A percentile compares a stretch with the other conserved stretches of the same genome.
phyloP scores from a whole-genome alignment of 148 eudicot genomes.

The Hydrangea macrophylla region DNA sequence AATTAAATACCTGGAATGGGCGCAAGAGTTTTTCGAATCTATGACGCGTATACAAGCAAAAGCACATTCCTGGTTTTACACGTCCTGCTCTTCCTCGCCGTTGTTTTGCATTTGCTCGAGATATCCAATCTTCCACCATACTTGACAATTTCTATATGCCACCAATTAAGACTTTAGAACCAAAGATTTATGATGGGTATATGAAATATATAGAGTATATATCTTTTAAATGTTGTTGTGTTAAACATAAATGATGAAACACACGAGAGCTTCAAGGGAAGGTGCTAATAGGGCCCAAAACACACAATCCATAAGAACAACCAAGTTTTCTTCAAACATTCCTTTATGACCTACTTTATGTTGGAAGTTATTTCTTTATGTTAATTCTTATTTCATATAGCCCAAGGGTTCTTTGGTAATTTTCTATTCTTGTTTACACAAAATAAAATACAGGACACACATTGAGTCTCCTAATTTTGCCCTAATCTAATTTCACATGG shows the following conservation, averaged over 20 bases:
- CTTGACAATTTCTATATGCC: slow-evolving; percentile 80
- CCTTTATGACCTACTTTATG: not conserved
- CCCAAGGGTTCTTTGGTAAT: too few relatives aligned
- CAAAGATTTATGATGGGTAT: not conserved
- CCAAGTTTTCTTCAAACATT: not conserved
- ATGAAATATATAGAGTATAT: not conserved
- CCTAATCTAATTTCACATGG: too few relatives aligned
- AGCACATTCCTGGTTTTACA: slow-evolving; percentile 93
- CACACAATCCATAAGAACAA: not conserved
- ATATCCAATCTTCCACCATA: slow-evolving; percentile 99
- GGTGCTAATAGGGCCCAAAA: not conserved
- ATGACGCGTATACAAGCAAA: slow-evolving; percentile 74
- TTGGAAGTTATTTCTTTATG: too few relatives aligned
- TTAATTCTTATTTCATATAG: too few relatives aligned
- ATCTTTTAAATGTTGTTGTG: not conserved
- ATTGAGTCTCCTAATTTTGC: too few relatives aligned
- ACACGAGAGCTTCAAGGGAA: not conserved
- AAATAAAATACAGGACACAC: too few relatives aligned
- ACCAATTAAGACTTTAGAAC: slow-evolving; percentile 10
- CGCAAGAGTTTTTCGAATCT: slow-evolving; percentile 84
- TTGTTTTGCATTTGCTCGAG: slow-evolving; percentile 97
- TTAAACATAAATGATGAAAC: not conserved
- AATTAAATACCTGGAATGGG: slow-evolving; percentile 66
- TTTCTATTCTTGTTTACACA: too few relatives aligned
- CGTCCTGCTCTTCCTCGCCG: slow-evolving; percentile 99